phyloP scores from a whole-genome alignment of 169 alveolate genomes.

The Plasmodium berghei region DNA sequence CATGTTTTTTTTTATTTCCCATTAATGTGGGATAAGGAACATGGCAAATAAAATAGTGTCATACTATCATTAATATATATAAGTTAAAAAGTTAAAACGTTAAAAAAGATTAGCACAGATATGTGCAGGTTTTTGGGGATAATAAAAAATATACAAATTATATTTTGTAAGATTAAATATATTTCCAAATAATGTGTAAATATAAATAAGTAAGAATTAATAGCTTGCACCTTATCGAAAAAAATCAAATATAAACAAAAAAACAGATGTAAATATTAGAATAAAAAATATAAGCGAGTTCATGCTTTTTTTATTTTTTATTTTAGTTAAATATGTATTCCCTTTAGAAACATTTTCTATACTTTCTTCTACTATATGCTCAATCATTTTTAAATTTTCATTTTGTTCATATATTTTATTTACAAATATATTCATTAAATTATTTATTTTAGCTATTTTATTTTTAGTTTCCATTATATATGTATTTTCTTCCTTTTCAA shows the following conservation, averaged over 20 bases:
- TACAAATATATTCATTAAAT: slow-evolving; percentile 65
- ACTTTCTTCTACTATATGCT: slow-evolving; percentile 63
- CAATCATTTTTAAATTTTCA: slow-evolving; percentile 69
- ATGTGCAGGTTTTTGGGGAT: too few relatives aligned
- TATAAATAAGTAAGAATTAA: too few relatives aligned
- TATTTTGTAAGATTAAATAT: too few relatives aligned
- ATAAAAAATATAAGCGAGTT: slow-evolving; percentile 63
- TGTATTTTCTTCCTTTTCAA: slow-evolving; percentile 72
- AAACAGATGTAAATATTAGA: slow-evolving; percentile 43
- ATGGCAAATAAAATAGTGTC: too few relatives aligned
- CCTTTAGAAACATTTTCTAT: slow-evolving; percentile 71
- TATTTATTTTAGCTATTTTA: slow-evolving; percentile 69
- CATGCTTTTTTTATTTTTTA: slow-evolving; percentile 53
- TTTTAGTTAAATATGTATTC: slow-evolving; percentile 47
- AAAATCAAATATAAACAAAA: slow-evolving; percentile 53
- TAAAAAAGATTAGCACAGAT: too few relatives aligned
- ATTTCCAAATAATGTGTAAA: too few relatives aligned
- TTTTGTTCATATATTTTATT: slow-evolving; percentile 71
- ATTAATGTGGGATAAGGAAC: too few relatives aligned
- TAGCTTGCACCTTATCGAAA: slow-evolving; percentile 7
- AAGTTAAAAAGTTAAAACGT: too few relatives aligned
- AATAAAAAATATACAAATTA: too few relatives aligned
- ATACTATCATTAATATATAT: too few relatives aligned
- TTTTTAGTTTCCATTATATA: slow-evolving; percentile 70
- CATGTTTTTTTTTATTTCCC: too few relatives aligned